phyloP scores from a whole-genome alignment of 2,329 filamentous ascomycete genomes.

The Akanthomyces dipterigenus region DNA sequence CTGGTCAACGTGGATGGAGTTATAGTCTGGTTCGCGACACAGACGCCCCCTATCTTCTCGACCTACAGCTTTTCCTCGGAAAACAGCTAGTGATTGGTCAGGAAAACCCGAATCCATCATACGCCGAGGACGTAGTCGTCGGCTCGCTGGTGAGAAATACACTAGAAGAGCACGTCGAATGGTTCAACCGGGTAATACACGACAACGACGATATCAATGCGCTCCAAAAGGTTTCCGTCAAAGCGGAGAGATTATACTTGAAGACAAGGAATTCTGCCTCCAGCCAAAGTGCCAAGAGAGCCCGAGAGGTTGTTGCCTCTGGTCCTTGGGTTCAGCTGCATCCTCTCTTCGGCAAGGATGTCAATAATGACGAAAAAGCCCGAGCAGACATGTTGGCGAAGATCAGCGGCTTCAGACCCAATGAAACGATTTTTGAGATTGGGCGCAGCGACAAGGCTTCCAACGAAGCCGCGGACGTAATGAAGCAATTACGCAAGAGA shows the following conservation, averaged over 20 bases:
- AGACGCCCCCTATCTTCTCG: slow-evolving; percentile 86
- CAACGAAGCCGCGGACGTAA: slow-evolving; percentile 64
- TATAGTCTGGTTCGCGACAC: slow-evolving; percentile 86
- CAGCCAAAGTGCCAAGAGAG: slow-evolving; percentile 79
- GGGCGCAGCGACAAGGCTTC: slow-evolving; percentile 62
- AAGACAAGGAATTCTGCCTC: slow-evolving; percentile 87
- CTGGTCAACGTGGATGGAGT: slow-evolving; percentile 86
- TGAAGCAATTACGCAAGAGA: slow-evolving; percentile 64
- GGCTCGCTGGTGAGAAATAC: slow-evolving; percentile 67
- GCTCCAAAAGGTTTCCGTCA: slow-evolving; percentile 67
- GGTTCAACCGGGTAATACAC: slow-evolving; percentile 69
- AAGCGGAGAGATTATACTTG: slow-evolving; percentile 90
- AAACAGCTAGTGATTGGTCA: slow-evolving; percentile 72
- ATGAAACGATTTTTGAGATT: slow-evolving; percentile 96
- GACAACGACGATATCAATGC: slow-evolving; percentile 68
- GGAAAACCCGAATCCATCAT: slow-evolving; percentile 57
- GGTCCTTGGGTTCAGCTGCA: slow-evolving; percentile 70
- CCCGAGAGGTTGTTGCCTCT: slow-evolving; percentile 67
- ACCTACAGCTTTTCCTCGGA: slow-evolving; percentile 91
- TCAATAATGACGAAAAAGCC: slow-evolving; percentile 59
- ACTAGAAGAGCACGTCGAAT: slow-evolving; percentile 72
- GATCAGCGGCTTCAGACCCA: slow-evolving; percentile 81
- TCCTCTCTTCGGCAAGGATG: slow-evolving; percentile 68
- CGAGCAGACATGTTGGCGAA: slow-evolving; percentile 81
- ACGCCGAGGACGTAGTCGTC: slow-evolving; percentile 75